These are phyloP conservation scores for Pythium vanterpoolii DNA, from an alignment of 352 stramenopile species.

Conservation along the genomic window DNA sequence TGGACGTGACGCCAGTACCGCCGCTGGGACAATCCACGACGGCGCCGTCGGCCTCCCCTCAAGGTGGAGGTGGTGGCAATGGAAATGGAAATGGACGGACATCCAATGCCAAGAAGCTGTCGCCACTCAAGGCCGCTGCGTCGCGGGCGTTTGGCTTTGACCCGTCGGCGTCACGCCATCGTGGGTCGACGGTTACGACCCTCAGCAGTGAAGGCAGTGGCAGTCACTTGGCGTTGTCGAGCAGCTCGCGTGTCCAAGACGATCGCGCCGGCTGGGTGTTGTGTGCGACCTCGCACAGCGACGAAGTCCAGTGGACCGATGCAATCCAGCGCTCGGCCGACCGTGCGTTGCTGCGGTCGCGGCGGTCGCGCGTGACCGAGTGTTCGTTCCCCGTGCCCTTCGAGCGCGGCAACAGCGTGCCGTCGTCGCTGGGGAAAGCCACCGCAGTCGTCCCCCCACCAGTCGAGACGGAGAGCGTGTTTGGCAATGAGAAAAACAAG, in stretches of 20 bases:
- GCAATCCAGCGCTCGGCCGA: slow-evolving; percentile 71
- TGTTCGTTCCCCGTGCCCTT: slow-evolving; percentile 39
- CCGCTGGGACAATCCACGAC: too few species aligned
- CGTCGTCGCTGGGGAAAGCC: background rate
- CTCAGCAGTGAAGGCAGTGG: slow-evolving; percentile 27
- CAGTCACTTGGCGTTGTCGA: slow-evolving; percentile 9
- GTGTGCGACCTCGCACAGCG: slow-evolving; percentile 54
- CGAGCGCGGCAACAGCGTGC: slow-evolving; percentile 35
- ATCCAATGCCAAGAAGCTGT: slow-evolving; percentile 41
- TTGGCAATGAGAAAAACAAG: slow-evolving; percentile 47
- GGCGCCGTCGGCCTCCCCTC: background rate
- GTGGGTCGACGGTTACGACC: slow-evolving; percentile 23
- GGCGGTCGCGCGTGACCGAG: slow-evolving; percentile 59
- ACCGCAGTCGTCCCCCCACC: background rate
- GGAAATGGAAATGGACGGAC: too few species aligned
- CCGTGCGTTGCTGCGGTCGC: slow-evolving; percentile 52
- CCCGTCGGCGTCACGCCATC: background rate
- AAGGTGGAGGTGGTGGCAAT: background rate
- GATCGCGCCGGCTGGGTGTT: slow-evolving; percentile 67
- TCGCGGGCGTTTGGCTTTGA: slow-evolving; percentile 31
- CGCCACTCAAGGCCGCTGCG: slow-evolving; percentile 57
- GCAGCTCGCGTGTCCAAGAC: slow-evolving; percentile 1
- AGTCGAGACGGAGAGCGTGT: slow-evolving; percentile 20
- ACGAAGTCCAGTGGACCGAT: slow-evolving; percentile 61
- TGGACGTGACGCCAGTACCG: background rate